A percentile compares a stretch with the other conserved stretches of the same genome.
Conservation (phyloP, 2,329 filamentous ascomycete genomes). For the Fusarium anguioides region DNA sequence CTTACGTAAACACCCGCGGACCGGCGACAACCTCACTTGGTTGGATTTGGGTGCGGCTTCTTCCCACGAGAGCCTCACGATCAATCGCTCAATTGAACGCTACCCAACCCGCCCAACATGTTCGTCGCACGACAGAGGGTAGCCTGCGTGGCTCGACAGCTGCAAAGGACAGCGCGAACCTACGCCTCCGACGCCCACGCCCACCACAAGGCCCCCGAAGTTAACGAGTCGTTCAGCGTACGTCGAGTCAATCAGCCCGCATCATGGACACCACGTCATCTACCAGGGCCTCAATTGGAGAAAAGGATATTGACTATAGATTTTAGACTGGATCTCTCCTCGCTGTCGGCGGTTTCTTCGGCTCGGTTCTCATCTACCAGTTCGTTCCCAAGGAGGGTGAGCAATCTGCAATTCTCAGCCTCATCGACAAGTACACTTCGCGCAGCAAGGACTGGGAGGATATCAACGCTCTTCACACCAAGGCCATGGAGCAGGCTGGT, state of each 20-base stretch:
- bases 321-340: slow-evolving; percentile 62
- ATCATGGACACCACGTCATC: slow-evolving; percentile 21
- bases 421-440: slow-evolving; percentile 60
- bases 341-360: slow-evolving; percentile 58
- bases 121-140: slow-evolving; percentile 59
- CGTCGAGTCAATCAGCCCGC: slow-evolving; percentile 51
- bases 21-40: slow-evolving; percentile 47
- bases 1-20: slow-evolving; percentile 48
- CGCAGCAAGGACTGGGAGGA: slow-evolving; percentile 62
- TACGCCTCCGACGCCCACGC: slow-evolving; percentile 67
- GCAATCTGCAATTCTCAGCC: slow-evolving; percentile 57
- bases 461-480: slow-evolving; percentile 64
- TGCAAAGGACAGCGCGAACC: slow-evolving; percentile 56
- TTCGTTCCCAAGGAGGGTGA: slow-evolving; percentile 64
- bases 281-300: slow-evolving; percentile 6
- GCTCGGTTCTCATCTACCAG: slow-evolving; percentile 59
- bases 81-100: slow-evolving; percentile 50
- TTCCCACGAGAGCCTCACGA: slow-evolving; percentile 43
- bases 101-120: slow-evolving; percentile 50
- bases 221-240: slow-evolving; percentile 69
- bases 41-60: slow-evolving; percentile 39
- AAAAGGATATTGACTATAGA: slow-evolving; percentile 19
- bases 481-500: slow-evolving; percentile 65
- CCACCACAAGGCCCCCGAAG: slow-evolving; percentile 59
- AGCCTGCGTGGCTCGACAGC: slow-evolving; percentile 52